Percentiles rank a stretch among this genome's conserved stretches.
Evolutionary conservation across 179 eudicot species (phyloP).

Genomic region (Sideroxylon spinosum): DNA sequence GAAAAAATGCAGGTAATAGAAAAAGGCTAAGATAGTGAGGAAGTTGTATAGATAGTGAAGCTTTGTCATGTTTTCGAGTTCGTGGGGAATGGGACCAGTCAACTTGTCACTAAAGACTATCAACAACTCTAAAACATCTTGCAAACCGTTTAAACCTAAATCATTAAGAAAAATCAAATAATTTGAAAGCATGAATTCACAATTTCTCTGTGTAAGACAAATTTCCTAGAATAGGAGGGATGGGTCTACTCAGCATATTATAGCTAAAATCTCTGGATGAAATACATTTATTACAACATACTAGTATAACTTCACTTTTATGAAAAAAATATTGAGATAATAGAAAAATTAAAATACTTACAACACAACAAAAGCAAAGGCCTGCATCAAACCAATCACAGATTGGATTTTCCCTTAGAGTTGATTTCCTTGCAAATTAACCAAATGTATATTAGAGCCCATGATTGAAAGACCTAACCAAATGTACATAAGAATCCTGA

Average conservation of each 20-base stretch:
- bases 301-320: neutral
- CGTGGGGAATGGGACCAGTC: too few species aligned
- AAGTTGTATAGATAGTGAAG: slow-evolving; percentile 84
- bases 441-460: too few species aligned
- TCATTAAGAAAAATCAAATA: neutral
- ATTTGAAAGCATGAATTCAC: slow-evolving; percentile 42
- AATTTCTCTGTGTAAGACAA: slow-evolving; percentile 91
- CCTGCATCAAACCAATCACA: slow-evolving; percentile 98
- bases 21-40: neutral
- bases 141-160: neutral
- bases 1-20: neutral
- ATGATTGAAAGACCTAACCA: slow-evolving; percentile 34
- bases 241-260: slow-evolving; percentile 76
- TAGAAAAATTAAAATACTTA: slow-evolving; percentile 35
- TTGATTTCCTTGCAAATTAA: slow-evolving; percentile 40
- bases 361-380: slow-evolving; percentile 97
- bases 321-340: neutral
- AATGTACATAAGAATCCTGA: slow-evolving; percentile 31
- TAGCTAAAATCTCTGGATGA: slow-evolving; percentile 75
- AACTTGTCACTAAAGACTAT: neutral
- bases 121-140: neutral
- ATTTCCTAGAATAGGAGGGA: slow-evolving; percentile 91
- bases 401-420: slow-evolving; percentile 79
- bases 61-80: slow-evolving; percentile 86
- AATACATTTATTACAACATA: neutral